Percentiles rank a stretch among this genome's conserved stretches.
These are phyloP conservation scores for Encephalitozoon intestinalis DNA, from an alignment of 371 early-diverging fungal genomes.

Conservation along the genomic window DNA sequence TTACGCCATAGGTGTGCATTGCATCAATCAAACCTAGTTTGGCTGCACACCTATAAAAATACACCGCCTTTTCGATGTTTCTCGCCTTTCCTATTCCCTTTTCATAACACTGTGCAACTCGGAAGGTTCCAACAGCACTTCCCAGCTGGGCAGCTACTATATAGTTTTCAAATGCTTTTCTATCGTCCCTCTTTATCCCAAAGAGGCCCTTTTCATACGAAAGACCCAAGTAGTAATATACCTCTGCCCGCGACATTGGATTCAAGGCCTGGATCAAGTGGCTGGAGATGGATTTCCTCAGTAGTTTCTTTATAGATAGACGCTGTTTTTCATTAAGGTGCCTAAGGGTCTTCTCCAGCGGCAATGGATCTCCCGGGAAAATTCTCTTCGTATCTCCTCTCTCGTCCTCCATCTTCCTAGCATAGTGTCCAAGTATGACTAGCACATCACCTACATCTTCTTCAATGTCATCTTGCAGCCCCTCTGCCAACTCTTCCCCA, in stretches of 20 bases:
- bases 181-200: slow-evolving; percentile 10
- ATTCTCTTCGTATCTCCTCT: not conserved
- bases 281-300: not conserved
- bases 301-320: not conserved
- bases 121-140: slow-evolving; percentile 58
- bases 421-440: not conserved
- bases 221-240: slow-evolving; percentile 28
- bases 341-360: not conserved
- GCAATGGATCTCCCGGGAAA: not conserved
- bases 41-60: slow-evolving; percentile 60
- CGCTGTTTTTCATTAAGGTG: not conserved
- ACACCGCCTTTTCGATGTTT: slow-evolving; percentile 46
- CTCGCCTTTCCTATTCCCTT: slow-evolving; percentile 50
- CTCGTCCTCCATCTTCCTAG: not conserved
- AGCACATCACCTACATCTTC: not conserved
- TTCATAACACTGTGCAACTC: slow-evolving; percentile 60
- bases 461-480: not conserved
- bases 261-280: not conserved
- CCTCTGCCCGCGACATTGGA: not conserved
- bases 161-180: slow-evolving; percentile 57
- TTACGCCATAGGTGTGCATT: slow-evolving; percentile 59
- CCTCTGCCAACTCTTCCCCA: not conserved
- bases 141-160: slow-evolving; percentile 49
- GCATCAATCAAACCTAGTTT: slow-evolving; percentile 59
- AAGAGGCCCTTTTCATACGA: slow-evolving; percentile 50